A percentile compares a stretch with the other conserved stretches of the same genome.
Evolutionary conservation across 306 rosid genomes (phyloP).

Genomic region (Citrullus colocynthis): DNA sequence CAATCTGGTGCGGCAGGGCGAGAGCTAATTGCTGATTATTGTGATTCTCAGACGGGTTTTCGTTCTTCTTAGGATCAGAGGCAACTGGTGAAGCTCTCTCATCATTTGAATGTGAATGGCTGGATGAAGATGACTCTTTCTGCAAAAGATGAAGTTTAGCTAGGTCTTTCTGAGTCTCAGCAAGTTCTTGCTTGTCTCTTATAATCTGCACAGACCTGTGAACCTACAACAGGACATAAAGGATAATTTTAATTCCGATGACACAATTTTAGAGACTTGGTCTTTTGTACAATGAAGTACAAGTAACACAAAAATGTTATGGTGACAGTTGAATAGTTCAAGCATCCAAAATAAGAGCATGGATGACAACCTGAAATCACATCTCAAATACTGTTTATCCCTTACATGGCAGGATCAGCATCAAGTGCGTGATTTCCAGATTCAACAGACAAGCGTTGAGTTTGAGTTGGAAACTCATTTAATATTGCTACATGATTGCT

Average conservation of each 20-base stretch:
- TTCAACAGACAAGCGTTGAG: not conserved
- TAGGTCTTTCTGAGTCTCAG: slow-evolving; percentile 83
- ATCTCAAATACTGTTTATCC: not conserved
- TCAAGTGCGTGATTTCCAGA: not conserved
- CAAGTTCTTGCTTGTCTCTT: slow-evolving; percentile 95
- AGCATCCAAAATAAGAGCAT: not conserved
- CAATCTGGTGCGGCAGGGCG: slow-evolving; percentile 68
- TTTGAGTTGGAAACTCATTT: not conserved
- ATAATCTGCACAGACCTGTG: slow-evolving; percentile 92
- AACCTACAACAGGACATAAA: slow-evolving; percentile 28
- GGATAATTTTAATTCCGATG: not conserved
- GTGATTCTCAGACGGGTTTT: slow-evolving; percentile 41
- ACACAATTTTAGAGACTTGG: not conserved
- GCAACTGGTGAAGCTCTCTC: slow-evolving; percentile 54
- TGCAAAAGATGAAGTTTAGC: slow-evolving; percentile 91
- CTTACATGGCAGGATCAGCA: not conserved
- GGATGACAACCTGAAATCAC: not conserved
- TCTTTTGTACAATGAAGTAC: not conserved
- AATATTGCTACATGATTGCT: not conserved
- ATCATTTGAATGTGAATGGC: slow-evolving; percentile 67
- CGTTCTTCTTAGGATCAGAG: slow-evolving; percentile 47
- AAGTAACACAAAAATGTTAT: not conserved
- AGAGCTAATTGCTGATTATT: slow-evolving; percentile 90
- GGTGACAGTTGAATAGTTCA: not conserved
- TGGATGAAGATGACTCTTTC: slow-evolving; percentile 71